Percentiles rank a stretch among this genome's conserved stretches.
phyloP scores from a whole-genome alignment of 2,329 filamentous ascomycete genomes.

The Aspergillus sp. region DNA sequence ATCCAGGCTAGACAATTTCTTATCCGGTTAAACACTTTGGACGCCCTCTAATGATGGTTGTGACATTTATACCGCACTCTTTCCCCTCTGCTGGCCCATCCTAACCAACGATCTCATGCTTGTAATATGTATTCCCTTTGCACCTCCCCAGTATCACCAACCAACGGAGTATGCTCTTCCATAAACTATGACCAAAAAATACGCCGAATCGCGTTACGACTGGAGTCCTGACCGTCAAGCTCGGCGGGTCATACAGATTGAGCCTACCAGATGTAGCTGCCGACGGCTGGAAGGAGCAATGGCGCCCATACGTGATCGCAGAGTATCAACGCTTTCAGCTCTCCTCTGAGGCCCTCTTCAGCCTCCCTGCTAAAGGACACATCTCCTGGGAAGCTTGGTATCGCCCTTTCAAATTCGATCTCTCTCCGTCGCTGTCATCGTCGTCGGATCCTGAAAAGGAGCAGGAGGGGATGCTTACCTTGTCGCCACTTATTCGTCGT shows the following conservation, averaged over 20 bases:
- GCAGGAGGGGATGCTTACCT: not conserved
- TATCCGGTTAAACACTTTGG: too few species aligned
- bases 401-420: slow-evolving; percentile 3
- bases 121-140: too few species aligned
- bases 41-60: too few species aligned
- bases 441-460: not conserved
- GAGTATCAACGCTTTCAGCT: slow-evolving; percentile 6
- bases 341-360: slow-evolving; percentile 1
- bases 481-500: not conserved
- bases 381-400: slow-evolving; percentile 1
- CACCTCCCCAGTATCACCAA: too few species aligned
- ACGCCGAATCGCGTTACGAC: not conserved
- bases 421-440: slow-evolving; percentile 1
- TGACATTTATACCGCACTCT: too few species aligned
- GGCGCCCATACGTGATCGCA: slow-evolving; percentile 4
- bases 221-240: slow-evolving; percentile 1
- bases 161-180: too few species aligned
- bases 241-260: not conserved
- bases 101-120: too few species aligned
- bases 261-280: not conserved
- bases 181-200: too few species aligned
- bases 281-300: slow-evolving; percentile 2
- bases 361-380: not conserved
- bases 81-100: too few species aligned
- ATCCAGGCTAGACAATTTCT: too few species aligned